Evolutionary conservation across 164 flowering plant genomes (phyloP), one percentile per base, ranked within the genome.

Genomic region (Protea cynaroides): DNA sequence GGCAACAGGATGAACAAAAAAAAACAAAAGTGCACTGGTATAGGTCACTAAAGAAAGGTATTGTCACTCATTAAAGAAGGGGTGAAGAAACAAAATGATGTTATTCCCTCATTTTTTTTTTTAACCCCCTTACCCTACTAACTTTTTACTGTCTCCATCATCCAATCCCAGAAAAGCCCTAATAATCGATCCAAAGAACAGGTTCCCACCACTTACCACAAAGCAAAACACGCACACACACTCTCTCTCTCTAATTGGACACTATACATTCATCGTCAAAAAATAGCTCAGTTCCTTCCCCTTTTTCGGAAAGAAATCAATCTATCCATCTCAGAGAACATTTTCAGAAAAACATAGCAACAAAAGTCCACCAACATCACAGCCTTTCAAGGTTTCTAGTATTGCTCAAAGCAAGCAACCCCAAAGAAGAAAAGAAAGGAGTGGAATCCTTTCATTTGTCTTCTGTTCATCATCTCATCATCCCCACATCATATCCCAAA

Each of bases 141-240:
- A 25, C 38, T 61, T 68, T 68, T 61, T 53, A 53, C 65, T 68
- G 71, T 68, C 71, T 62, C 71, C 71, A 61, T 67, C 70, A 67
- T 55, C 49, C 60, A 44, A n/a, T 22, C 24, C 65, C 52, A 54
- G 59, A 68, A 40, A 61, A 68, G 65, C 53, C 65, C 71, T 67
- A 44, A n/a, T 67, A 44, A n/a, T n/a, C 22, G 17, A 7, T 29
- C 34, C 34, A 29, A 5, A 29, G n/a, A 29, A 29, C 34, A 29
- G 59, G 37, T 21, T n/a, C 56, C 18, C 52, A 49, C 38, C 43
- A 18, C 23, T 65, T 46, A 65, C 25, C 58, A 51, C 38, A 29
- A 29, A 29, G 34, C 49, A 44, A 44, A 11, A 18, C 53, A n/a
- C n/a, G n/a, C 34, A 2, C 34, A 2, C 34, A 2, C 34, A 2